Evolutionary conservation across 208 protist species (phyloP).

Genomic region (Acanthamoeba triangularis): DNA sequence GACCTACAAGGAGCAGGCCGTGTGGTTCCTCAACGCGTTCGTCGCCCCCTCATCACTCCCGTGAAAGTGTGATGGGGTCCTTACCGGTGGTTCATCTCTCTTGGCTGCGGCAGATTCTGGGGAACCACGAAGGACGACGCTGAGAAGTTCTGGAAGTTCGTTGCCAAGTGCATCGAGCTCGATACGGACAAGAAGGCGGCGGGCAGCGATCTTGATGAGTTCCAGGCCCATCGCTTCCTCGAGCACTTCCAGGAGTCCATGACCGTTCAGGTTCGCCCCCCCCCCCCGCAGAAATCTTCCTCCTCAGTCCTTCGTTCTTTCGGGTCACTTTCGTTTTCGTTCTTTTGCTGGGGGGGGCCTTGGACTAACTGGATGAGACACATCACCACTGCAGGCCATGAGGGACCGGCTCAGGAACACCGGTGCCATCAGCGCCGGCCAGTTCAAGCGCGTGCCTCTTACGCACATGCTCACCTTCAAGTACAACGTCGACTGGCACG

Average conservation of each 20-base stretch:
- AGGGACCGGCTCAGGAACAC: slow-evolving; percentile 39
- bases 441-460: slow-evolving; percentile 40
- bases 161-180: slow-evolving; percentile 29
- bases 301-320: too few relatives aligned
- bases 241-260: slow-evolving; percentile 57
- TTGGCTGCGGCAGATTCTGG: slow-evolving; percentile 7
- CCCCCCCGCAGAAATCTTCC: neutral
- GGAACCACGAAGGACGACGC: slow-evolving; percentile 25
- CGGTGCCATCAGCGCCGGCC: slow-evolving; percentile 3
- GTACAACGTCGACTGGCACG: slow-evolving; percentile 72
- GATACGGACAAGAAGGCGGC: slow-evolving; percentile 53
- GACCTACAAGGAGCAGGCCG: slow-evolving; percentile 67
- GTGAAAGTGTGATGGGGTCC: too few relatives aligned
- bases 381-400: neutral
- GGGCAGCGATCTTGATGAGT: slow-evolving; percentile 63
- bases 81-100: neutral
- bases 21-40: slow-evolving; percentile 74
- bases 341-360: neutral
- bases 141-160: slow-evolving; percentile 68
- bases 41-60: neutral
- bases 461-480: slow-evolving; percentile 56
- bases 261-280: slow-evolving; percentile 23
- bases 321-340: neutral
- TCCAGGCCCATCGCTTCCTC: slow-evolving; percentile 70
- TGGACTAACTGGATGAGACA: neutral